Evolutionary conservation across 2,329 filamentous ascomycete species (phyloP).

Genomic region (Lomentospora prolificans): DNA sequence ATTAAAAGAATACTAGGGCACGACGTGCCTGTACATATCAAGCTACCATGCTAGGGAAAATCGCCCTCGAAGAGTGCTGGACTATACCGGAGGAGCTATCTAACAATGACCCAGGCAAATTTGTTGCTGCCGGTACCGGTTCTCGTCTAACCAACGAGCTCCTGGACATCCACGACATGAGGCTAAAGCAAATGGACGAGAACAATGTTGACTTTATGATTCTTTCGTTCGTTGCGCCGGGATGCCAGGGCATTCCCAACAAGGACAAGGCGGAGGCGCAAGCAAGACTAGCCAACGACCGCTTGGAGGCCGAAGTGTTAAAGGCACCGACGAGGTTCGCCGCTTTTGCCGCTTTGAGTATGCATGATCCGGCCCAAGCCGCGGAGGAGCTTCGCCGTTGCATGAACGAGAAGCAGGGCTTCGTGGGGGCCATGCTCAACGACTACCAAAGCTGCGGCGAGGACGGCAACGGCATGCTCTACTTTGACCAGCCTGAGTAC

Average conservation of each 20-base stretch:
- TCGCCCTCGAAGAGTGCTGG: not conserved
- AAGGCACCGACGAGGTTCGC: constrained; percentile 18
- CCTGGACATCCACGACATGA: constrained; percentile 3
- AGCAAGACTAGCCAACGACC: not conserved
- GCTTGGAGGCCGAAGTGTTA: not conserved
- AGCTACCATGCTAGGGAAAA: not conserved
- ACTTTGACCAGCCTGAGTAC: constrained; percentile 21
- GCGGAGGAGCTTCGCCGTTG: constrained; percentile 20
- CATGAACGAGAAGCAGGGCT: constrained; percentile 20
- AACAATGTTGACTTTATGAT: constrained; percentile 1
- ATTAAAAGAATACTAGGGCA: too few species aligned
- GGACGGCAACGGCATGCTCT: constrained; percentile 17
- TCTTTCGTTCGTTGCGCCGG: constrained; percentile 1
- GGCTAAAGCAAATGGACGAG: constrained; percentile 5
- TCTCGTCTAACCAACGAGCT: constrained; percentile 1
- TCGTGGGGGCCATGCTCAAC: constrained; percentile 23
- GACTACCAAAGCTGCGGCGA: constrained; percentile 11
- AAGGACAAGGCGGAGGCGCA: constrained; percentile 1
- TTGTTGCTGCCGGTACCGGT: not conserved
- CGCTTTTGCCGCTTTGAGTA: constrained; percentile 20
- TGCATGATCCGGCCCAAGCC: constrained; percentile 19
- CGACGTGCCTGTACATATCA: too few species aligned
- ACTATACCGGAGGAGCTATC: constrained; percentile 4
- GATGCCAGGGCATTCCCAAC: not conserved
- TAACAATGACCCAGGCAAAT: not conserved